Base-by-base conservation (phyloP, 1,284 basidiomycete species). In the Abortiporus biennis region DNA sequence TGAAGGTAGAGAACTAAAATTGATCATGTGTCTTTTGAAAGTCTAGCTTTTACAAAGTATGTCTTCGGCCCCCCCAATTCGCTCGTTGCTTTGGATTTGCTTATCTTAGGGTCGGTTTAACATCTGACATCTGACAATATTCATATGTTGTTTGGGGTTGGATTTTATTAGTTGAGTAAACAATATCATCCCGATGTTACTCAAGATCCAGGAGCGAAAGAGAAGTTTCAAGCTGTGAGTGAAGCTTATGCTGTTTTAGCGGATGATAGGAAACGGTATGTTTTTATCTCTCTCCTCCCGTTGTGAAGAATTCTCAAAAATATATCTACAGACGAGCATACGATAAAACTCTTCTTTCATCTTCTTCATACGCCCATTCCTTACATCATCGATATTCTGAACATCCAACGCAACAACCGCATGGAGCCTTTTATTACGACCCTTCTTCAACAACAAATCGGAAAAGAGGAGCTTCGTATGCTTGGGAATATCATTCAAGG, bases 111-210 rank as follows among this genome's bases (percentile, higher is more conserved):
- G 8, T 16, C 2, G 22, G n/a, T n/a, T n/a, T n/a, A 19, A 21
- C 36, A 5, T 30, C 19, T 19, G 11, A 3, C 21, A 17, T 40
- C 46, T 22, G 46, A 42, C 9, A 22, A 22, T 40, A 49, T 37
- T 45, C 47, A 37, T 12, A 15, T 36, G 31, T 19, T 44, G 1
- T n/a, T n/a, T n/a, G n/a, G n/a, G n/a, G n/a, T n/a, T n/a, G n/a
- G n/a, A n/a, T n/a, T n/a, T n/a, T n/a, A n/a, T n/a, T 51, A 76
- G 72, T 53, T 76, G 42, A 75, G 71, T 59, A 76, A 76, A 47
- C 48, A 59, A 44, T 65, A 65, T 40, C 74, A 76, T 45, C 73
- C 73, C 0, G 73, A 76, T 51, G 51, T 71, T 6, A 65, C 65
- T 43, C 57, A 62, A 23, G 69, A 72, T 33, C 56, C 54, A 2